Base-by-base conservation (phyloP, 805 yeast genomes). In the Saturnispora gosingensis region DNA sequence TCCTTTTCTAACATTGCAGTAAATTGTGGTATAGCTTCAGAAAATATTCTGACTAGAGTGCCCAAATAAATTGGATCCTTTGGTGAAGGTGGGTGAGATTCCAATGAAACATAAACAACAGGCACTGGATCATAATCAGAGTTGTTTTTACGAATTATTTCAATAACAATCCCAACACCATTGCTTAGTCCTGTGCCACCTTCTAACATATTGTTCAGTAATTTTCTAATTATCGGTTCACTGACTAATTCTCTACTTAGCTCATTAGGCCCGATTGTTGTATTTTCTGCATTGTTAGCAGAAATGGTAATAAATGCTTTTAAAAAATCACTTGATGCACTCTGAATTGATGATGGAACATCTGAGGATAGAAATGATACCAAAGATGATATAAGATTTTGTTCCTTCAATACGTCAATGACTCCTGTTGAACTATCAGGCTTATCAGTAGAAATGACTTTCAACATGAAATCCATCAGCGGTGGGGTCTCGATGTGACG, bases 21-120 rank as follows among this genome's bases (percentile, higher is more conserved):
- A 63, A 91, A 88, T 35, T 76, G 67, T 3, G 85, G 83, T 61
- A 93, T 80, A 50, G 83, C 77, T 46, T 81, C 80, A 0, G 96
- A 80, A 65, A 93, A 89, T 13, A 86, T 75, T 53, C 75, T 77
- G 35, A 93, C 83, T 73, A 93, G 72, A 39, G 87, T 83, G 2
- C 99, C 99, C 51, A 93, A 70, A 63, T 88, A 93, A 27, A 93
- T 85, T 4, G 97, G 96, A 67, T 93, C 99, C 54, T 97, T 75
- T 39, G 91, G 81, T 15, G 83, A 82, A 7, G 99, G 98, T 5
- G 97, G 97, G 61, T 90, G 93, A 24, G 90, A 82, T 53, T 89
- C 95, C 55, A 86, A 67, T 1, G 95, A 82, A 43, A 87, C 83
- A 66, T 82, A 83, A 59, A 86, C 71, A 22, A 95, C 95, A 53